Evolutionary conservation across 1,139 yeast genomes (phyloP).

Genomic region (Candida sp.): DNA sequence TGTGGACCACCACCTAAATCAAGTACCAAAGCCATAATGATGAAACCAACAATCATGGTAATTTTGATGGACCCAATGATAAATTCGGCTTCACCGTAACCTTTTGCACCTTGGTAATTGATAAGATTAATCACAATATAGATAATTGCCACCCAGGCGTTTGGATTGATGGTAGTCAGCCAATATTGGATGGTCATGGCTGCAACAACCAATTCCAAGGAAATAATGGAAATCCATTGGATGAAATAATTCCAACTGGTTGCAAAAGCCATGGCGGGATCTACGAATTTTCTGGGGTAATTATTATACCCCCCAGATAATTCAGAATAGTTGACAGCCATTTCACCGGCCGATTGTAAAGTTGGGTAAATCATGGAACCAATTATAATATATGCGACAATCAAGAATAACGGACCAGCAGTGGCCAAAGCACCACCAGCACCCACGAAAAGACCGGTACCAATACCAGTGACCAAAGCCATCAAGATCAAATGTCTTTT

Average conservation of each 20-base stretch:
- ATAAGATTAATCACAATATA: slow-evolving; percentile 29
- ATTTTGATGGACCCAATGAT: slow-evolving; percentile 35
- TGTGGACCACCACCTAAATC: slow-evolving; percentile 37
- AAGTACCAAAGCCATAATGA: slow-evolving; percentile 37
- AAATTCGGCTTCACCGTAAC: slow-evolving; percentile 45
- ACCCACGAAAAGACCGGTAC: slow-evolving; percentile 42
- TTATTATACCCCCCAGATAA: slow-evolving; percentile 41
- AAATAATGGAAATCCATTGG: slow-evolving; percentile 39
- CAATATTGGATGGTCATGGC: slow-evolving; percentile 35
- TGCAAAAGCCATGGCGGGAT: slow-evolving; percentile 37
- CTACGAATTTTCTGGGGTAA: slow-evolving; percentile 36
- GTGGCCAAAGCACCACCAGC: slow-evolving; percentile 28
- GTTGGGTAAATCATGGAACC: slow-evolving; percentile 40
- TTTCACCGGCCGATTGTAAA: slow-evolving; percentile 40
- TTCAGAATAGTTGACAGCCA: slow-evolving; percentile 37
- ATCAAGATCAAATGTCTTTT: slow-evolving; percentile 33
- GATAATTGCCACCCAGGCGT: slow-evolving; percentile 38
- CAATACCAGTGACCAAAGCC: slow-evolving; percentile 39
- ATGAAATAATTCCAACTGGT: slow-evolving; percentile 42
- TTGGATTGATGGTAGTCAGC: slow-evolving; percentile 29
- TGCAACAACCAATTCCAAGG: slow-evolving; percentile 41
- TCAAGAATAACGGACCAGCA: slow-evolving; percentile 34
- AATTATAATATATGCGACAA: slow-evolving; percentile 35
- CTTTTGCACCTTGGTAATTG: slow-evolving; percentile 38
- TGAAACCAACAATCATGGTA: slow-evolving; percentile 34